Percentiles rank a stretch among this genome's conserved stretches.
These are phyloP conservation scores for Rhynchosporium graminicola DNA, from an alignment of 2,329 filamentous ascomycete genomes.

Conservation along the genomic window DNA sequence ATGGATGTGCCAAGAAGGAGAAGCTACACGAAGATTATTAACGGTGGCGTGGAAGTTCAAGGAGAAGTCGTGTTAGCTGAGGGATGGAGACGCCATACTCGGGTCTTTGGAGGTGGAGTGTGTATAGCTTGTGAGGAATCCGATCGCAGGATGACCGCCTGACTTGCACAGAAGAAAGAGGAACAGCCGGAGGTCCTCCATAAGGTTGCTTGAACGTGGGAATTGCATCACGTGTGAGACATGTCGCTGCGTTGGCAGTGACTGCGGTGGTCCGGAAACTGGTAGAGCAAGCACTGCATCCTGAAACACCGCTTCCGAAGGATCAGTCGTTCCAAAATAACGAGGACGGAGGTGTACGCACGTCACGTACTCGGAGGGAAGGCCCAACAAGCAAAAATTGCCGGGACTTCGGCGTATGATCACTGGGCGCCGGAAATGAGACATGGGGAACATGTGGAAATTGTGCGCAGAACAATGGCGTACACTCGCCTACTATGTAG, in stretches of 20 bases:
- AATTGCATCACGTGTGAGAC: background rate
- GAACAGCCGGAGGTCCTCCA: background rate
- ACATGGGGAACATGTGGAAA: background rate
- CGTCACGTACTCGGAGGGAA: slow-evolving; percentile 12
- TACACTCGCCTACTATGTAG: background rate
- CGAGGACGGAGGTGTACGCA: slow-evolving; percentile 10
- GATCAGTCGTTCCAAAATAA: slow-evolving; percentile 5
- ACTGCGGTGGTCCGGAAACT: background rate
- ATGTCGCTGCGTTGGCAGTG: slow-evolving; percentile 5
- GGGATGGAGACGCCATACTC: slow-evolving; percentile 33
- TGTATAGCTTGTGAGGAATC: slow-evolving; percentile 32
- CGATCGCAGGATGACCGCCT: slow-evolving; percentile 21
- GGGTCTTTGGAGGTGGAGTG: slow-evolving; percentile 35
- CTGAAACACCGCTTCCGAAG: slow-evolving; percentile 9
- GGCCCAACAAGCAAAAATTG: slow-evolving; percentile 11
- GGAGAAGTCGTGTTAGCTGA: slow-evolving; percentile 32
- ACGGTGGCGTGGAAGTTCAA: slow-evolving; percentile 21
- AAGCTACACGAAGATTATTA: slow-evolving; percentile 29
- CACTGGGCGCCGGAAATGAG: slow-evolving; percentile 10
- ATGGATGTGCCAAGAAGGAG: slow-evolving; percentile 23
- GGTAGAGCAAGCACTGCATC: background rate
- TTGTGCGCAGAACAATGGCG: background rate
- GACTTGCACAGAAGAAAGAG: slow-evolving; percentile 15
- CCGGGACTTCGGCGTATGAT: slow-evolving; percentile 1
- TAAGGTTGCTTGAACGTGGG: background rate